Evolutionary conservation across 805 yeast species (phyloP).

Genomic region (Sungouiella thailandica): DNA sequence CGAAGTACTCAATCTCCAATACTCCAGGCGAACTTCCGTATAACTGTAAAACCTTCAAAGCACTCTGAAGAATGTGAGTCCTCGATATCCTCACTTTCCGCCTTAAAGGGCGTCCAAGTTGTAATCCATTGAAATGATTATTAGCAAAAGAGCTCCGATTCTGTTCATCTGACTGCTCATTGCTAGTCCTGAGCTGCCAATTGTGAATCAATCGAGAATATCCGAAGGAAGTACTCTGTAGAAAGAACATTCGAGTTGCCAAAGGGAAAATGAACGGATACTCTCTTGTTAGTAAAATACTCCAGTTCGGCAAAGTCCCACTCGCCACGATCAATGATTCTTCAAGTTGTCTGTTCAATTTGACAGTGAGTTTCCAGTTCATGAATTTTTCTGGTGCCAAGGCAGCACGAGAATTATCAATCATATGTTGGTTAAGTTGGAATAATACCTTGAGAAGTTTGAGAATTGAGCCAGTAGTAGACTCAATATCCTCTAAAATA

Average conservation of each 20-base stretch:
- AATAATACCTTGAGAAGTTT: conserved; percentile 45
- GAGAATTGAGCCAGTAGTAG: conserved; percentile 36
- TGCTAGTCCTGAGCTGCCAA: conserved; percentile 55
- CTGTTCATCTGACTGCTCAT: conserved; percentile 17
- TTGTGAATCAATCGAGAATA: conserved; percentile 74
- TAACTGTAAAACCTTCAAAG: conserved; percentile 67
- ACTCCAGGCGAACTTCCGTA: conserved; percentile 79
- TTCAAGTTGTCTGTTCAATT: conserved; percentile 79
- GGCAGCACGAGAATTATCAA: background rate
- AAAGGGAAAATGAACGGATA: conserved; percentile 84
- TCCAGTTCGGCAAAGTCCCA: conserved; percentile 84
- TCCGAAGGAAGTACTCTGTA: conserved; percentile 89
- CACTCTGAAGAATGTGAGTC: conserved; percentile 64
- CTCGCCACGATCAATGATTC: conserved; percentile 86
- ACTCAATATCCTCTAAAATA: conserved; percentile 21
- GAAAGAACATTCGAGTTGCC: conserved; percentile 68
- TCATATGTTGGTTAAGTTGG: conserved; percentile 26
- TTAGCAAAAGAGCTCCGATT: background rate
- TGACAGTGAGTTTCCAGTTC: conserved; percentile 80
- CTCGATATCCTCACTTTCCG: conserved; percentile 79
- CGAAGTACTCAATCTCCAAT: conserved; percentile 80
- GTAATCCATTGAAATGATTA: conserved; percentile 19
- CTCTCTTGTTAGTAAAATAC: conserved; percentile 61
- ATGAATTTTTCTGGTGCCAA: conserved; percentile 37
- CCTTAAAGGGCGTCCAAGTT: conserved; percentile 70